Conservation (phyloP, 768 basidiomycete genomes). For the Saitozyma sp. region DNA sequence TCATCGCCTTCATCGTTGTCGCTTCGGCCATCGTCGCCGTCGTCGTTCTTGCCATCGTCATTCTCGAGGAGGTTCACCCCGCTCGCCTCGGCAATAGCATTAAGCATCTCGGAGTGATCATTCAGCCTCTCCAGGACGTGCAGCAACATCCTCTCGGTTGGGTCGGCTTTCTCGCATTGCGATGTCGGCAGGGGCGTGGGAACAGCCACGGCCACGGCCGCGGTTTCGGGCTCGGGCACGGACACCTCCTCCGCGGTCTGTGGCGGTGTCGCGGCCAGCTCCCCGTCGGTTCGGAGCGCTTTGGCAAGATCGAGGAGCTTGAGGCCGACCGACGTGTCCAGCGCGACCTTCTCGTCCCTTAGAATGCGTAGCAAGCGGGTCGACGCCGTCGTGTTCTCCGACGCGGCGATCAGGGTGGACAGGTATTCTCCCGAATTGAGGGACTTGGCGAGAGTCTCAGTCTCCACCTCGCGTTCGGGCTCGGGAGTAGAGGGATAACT, state of each 20-base stretch:
- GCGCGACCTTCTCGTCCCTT: constrained; percentile 23
- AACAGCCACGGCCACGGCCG: background rate
- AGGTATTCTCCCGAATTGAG: constrained; percentile 1
- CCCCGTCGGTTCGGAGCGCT: constrained; percentile 18
- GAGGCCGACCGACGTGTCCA: constrained; percentile 28
- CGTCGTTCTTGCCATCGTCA: constrained; percentile 6
- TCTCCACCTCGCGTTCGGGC: background rate
- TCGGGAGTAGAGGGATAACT: background rate
- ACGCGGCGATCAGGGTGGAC: constrained; percentile 9
- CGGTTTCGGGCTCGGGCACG: background rate
- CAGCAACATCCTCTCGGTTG: background rate
- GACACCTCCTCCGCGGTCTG: background rate
- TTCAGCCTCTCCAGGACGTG: constrained; percentile 22
- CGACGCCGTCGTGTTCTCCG: constrained; percentile 20
- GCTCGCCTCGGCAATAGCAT: constrained; percentile 28
- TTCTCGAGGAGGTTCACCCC: constrained; percentile 25
- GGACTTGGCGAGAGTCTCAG: too few species aligned
- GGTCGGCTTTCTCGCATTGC: background rate
- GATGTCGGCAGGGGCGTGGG: background rate
- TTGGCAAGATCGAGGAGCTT: constrained; percentile 30
- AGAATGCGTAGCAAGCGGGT: constrained; percentile 20
- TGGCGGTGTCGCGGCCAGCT: background rate
- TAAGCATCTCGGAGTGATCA: constrained; percentile 28
- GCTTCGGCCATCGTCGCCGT: background rate
- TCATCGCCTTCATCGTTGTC: background rate